Conservation (phyloP, 2,329 filamentous ascomycete genomes). For the Tolypocladium pustulatum region DNA sequence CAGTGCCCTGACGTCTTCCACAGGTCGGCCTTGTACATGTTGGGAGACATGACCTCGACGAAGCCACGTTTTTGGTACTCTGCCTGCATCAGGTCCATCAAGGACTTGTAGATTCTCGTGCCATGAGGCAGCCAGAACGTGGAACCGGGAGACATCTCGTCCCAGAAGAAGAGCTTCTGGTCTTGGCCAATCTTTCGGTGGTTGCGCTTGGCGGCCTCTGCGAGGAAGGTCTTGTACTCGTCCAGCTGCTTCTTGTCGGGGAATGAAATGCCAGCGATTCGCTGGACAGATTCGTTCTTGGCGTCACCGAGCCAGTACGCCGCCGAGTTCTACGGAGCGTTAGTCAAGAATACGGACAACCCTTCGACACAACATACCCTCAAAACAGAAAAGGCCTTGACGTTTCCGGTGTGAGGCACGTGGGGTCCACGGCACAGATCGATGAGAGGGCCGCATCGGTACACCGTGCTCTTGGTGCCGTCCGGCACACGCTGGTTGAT, state of each 20-base stretch:
- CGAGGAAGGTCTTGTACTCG: conserved; percentile 88
- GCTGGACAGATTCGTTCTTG: conserved; percentile 87
- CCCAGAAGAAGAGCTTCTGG: conserved; percentile 96
- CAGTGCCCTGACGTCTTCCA: conserved; percentile 97
- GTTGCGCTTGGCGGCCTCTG: conserved; percentile 96
- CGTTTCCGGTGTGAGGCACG: conserved; percentile 80
- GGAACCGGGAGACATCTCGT: conserved; percentile 84
- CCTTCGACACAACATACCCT: conserved; percentile 34
- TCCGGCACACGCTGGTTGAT: conserved; percentile 64
- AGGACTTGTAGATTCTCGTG: conserved; percentile 83
- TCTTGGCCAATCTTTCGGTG: conserved; percentile 90
- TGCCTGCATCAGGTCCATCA: conserved; percentile 69
- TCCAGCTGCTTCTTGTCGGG: conserved; percentile 93
- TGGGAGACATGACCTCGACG: conserved; percentile 89
- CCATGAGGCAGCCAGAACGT: conserved; percentile 90
- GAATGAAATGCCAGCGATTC: conserved; percentile 91
- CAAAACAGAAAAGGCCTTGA: conserved; percentile 92
- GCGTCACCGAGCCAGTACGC: conserved; percentile 94
- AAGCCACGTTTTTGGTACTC: conserved; percentile 93
- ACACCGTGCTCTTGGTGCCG: conserved; percentile 86
- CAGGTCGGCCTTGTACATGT: conserved; percentile 82
- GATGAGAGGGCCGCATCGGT: conserved; percentile 85
- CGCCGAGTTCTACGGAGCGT: conserved; percentile 46
- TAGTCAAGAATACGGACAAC: neutral
- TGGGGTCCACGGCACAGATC: conserved; percentile 94